Percentiles rank a stretch among this genome's conserved stretches.
Conservation (phyloP, 306 rosid genomes). For the Oxytropis ochrocephala region DNA sequence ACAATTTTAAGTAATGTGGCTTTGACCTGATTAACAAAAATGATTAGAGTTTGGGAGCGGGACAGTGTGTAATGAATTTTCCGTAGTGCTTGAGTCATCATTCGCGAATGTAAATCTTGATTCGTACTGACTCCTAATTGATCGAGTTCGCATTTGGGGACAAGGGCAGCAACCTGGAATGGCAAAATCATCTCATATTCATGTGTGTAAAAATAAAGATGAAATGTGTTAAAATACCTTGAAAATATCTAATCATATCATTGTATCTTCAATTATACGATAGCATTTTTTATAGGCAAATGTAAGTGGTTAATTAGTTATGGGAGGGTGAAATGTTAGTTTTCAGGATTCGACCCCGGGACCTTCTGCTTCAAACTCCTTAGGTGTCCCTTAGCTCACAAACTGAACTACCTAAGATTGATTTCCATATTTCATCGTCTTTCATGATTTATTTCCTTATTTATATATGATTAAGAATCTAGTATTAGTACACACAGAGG, state of each 20-base stretch:
- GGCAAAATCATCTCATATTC: constrained; percentile 10
- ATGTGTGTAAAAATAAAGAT: background rate
- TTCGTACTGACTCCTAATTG: constrained; percentile 32
- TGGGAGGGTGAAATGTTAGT: too few relatives aligned
- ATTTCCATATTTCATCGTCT: background rate
- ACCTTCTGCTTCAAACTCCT: too few relatives aligned
- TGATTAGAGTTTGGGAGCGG: constrained; percentile 53
- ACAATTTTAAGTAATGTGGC: background rate
- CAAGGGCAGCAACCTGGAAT: constrained; percentile 87
- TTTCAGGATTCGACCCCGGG: too few relatives aligned
- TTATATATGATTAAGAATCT: background rate
- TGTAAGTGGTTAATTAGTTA: too few relatives aligned
- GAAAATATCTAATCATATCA: background rate
- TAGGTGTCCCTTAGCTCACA: too few relatives aligned
- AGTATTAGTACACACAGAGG: background rate
- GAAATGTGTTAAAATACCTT: background rate
- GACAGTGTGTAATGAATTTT: constrained; percentile 66
- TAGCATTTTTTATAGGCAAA: background rate
- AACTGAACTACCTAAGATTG: background rate
- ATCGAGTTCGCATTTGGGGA: constrained; percentile 73
- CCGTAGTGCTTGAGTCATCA: constrained; percentile 71
- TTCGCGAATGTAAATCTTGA: constrained; percentile 40
- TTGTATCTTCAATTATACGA: background rate
- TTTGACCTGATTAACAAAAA: constrained; percentile 73
- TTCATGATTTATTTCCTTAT: background rate